Percentiles rank a stretch among this genome's conserved stretches.
phyloP scores from a whole-genome alignment of 208 protist genomes.

The Leishmania gerbilli region DNA sequence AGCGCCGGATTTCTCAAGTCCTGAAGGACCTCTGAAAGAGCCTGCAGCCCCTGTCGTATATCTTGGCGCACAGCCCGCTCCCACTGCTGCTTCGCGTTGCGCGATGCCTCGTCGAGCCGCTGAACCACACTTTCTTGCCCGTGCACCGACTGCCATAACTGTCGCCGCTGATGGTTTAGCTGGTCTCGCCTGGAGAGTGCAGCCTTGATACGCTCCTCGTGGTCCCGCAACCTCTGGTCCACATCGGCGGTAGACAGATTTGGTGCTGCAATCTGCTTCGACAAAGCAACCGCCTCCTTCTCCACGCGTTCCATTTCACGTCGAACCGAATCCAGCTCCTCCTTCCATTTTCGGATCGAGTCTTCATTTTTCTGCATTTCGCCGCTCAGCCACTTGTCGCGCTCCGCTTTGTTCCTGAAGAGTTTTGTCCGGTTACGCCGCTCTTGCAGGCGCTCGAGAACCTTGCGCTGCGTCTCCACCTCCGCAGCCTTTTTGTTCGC shows the following conservation, averaged over 20 bases:
- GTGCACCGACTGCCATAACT: conserved; percentile 77
- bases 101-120: conserved; percentile 47
- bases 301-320: conserved; percentile 41
- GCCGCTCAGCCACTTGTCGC: conserved; percentile 87
- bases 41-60: conserved; percentile 85
- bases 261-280: conserved; percentile 8
- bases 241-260: conserved; percentile 31
- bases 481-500: conserved; percentile 40
- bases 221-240: conserved; percentile 48
- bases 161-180: conserved; percentile 74
- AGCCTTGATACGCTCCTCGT: conserved; percentile 42
- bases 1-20: conserved; percentile 57
- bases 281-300: conserved; percentile 14
- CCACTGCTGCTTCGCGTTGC: conserved; percentile 53
- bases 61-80: conserved; percentile 77
- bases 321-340: conserved; percentile 45
- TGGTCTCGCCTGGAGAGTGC: conserved; percentile 49
- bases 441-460: conserved; percentile 83
- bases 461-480: conserved; percentile 47
- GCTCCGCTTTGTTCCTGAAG: conserved; percentile 90
- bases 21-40: conserved; percentile 74
- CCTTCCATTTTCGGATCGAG: conserved; percentile 43
- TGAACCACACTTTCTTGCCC: conserved; percentile 72
- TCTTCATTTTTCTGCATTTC: conserved; percentile 82
- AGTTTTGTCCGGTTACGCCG: conserved; percentile 88